Conservation (phyloP, 78 protist genomes). For the Cavenderia fasciculata region DNA sequence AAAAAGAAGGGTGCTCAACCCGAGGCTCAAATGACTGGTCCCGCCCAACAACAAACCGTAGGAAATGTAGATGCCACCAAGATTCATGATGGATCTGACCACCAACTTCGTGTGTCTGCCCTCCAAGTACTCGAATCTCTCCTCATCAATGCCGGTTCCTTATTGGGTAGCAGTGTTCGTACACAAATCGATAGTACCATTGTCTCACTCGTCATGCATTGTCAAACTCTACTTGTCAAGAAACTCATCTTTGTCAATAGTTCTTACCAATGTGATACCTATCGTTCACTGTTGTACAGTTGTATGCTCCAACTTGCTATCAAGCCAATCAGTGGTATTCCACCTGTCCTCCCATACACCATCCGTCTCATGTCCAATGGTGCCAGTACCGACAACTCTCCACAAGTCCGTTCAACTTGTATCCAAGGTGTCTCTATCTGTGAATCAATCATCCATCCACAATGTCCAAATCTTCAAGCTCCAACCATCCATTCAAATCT, state of each 20-base stretch:
- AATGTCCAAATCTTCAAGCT: slow-evolving; percentile 29
- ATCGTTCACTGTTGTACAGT: slow-evolving; percentile 18
- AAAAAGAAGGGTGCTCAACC: neutral
- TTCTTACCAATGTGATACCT: slow-evolving; percentile 3
- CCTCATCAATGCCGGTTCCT: slow-evolving; percentile 47
- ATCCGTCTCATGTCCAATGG: slow-evolving; percentile 32
- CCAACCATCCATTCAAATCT: neutral
- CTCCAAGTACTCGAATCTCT: neutral
- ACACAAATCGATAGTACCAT: slow-evolving; percentile 38
- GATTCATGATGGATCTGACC: neutral
- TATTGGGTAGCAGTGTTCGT: neutral
- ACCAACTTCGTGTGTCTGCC: neutral
- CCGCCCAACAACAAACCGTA: neutral
- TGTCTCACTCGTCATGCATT: slow-evolving; percentile 13
- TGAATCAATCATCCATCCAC: slow-evolving; percentile 68
- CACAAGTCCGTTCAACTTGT: slow-evolving; percentile 24
- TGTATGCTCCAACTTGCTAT: slow-evolving; percentile 26
- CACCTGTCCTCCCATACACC: slow-evolving; percentile 62
- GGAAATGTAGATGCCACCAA: slow-evolving; percentile 25
- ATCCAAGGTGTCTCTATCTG: slow-evolving; percentile 23
- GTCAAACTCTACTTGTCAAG: slow-evolving; percentile 34
- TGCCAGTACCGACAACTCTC: slow-evolving; percentile 9
- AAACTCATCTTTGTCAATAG: slow-evolving; percentile 11
- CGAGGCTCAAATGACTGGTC: neutral
- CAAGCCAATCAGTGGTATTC: slow-evolving; percentile 13